phyloP scores from a whole-genome alignment of 2,329 filamentous ascomycete species.

The Sphaerulina musiva region DNA sequence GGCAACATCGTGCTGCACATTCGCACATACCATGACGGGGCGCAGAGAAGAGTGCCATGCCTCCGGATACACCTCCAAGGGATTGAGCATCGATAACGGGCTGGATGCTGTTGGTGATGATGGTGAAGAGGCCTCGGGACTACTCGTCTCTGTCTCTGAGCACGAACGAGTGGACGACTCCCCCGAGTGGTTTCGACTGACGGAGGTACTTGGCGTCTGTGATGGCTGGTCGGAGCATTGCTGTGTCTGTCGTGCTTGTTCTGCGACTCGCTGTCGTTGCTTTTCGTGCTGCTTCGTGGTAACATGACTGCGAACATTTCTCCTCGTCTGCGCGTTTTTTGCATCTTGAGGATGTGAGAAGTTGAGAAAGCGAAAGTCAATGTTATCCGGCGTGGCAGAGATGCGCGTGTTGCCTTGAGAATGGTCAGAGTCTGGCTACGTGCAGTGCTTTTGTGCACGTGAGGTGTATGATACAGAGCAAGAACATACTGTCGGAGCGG shows the following conservation, averaged over 20 bases:
- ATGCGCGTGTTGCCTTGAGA: conserved; percentile 23
- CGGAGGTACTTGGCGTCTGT: conserved; percentile 9
- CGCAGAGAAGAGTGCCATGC: conserved; percentile 35
- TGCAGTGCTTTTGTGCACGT: conserved; percentile 13
- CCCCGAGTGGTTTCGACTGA: conserved; percentile 12
- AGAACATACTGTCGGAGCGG: conserved; percentile 26
- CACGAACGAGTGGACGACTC: conserved; percentile 8
- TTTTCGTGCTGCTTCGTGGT: conserved; percentile 21
- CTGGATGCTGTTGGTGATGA: conserved; percentile 10
- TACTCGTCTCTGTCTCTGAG: conserved; percentile 22
- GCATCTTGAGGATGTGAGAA: conserved; percentile 34
- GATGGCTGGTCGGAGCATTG: conserved; percentile 9
- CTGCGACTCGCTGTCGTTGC: conserved; percentile 16
- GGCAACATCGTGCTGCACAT: neutral
- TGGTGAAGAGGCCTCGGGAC: conserved; percentile 23
- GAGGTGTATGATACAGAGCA: conserved; percentile 11
- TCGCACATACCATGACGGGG: conserved; percentile 25
- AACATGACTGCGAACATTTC: conserved; percentile 34
- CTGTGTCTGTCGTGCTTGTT: conserved; percentile 16
- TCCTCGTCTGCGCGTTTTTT: conserved; percentile 28
- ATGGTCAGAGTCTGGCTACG: conserved; percentile 10
- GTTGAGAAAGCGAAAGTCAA: conserved; percentile 34
- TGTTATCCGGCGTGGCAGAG: conserved; percentile 17
- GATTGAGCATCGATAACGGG: conserved; percentile 21
- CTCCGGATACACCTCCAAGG: conserved; percentile 34